Evolutionary conservation across 306 rosid genomes (phyloP).

Genomic region (Argentina anserina): DNA sequence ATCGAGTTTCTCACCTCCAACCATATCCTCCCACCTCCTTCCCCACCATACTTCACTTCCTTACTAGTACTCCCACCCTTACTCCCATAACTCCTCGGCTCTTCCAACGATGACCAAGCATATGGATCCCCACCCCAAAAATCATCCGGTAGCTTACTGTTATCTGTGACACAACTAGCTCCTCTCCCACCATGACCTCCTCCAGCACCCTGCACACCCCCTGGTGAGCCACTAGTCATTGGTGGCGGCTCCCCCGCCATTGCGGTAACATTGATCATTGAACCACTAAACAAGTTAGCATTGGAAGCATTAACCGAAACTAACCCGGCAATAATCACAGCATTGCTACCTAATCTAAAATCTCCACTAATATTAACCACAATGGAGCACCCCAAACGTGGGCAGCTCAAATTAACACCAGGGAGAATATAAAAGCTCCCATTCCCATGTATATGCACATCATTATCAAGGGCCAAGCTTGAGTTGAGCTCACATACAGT

Average conservation of each 20-base stretch:
- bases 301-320: slow-evolving; percentile 35
- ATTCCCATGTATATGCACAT: slow-evolving; percentile 73
- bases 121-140: slow-evolving; percentile 97
- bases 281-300: slow-evolving; percentile 36
- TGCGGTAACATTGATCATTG: slow-evolving; percentile 53
- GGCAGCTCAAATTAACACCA: slow-evolving; percentile 67
- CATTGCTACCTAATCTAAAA: slow-evolving; percentile 49
- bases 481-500: slow-evolving; percentile 61
- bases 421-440: slow-evolving; percentile 65
- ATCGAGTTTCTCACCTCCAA: slow-evolving; percentile 37
- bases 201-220: slow-evolving; percentile 83
- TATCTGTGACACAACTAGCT: slow-evolving; percentile 79
- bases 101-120: slow-evolving; percentile 65
- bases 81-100: slow-evolving; percentile 80
- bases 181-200: slow-evolving; percentile 98
- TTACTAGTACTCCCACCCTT: slow-evolving; percentile 86
- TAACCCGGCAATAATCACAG: slow-evolving; percentile 37
- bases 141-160: slow-evolving; percentile 86
- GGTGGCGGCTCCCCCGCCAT: slow-evolving; percentile 78
- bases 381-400: slow-evolving; percentile 57
- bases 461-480: slow-evolving; percentile 45
- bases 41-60: slow-evolving; percentile 78
- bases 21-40: slow-evolving; percentile 86
- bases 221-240: slow-evolving; percentile 82
- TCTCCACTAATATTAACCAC: slow-evolving; percentile 55